phyloP scores from a whole-genome alignment of 768 basidiomycete species.

The Grammothele lineata region DNA sequence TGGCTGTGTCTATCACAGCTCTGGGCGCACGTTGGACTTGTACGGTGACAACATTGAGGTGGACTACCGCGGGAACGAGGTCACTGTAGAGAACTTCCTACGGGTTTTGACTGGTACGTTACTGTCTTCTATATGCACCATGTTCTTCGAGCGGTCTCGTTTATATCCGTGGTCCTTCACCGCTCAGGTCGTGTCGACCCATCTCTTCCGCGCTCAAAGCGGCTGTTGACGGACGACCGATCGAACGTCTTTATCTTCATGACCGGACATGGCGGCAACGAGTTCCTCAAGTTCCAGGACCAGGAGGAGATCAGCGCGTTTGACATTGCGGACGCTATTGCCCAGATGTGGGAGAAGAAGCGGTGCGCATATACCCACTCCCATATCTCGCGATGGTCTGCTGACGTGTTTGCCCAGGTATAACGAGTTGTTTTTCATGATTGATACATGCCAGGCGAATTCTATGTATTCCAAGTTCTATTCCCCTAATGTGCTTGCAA shows the following conservation, averaged over 20 bases:
- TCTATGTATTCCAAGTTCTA: conserved; percentile 93
- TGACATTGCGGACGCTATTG: conserved; percentile 96
- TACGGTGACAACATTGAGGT: conserved; percentile 98
- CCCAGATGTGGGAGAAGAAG: conserved; percentile 98
- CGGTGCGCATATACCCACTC: conserved; percentile 58
- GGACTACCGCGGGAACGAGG: conserved; percentile 97
- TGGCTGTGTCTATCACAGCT: conserved; percentile 88
- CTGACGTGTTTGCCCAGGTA: conserved; percentile 47
- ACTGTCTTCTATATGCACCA: not conserved
- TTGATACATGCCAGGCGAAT: conserved; percentile 97
- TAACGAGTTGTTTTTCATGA: conserved; percentile 97
- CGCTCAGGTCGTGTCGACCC: conserved; percentile 75
- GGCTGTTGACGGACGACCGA: conserved; percentile 82
- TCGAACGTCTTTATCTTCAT: conserved; percentile 97
- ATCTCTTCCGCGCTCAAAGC: conserved; percentile 87
- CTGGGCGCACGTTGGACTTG: conserved; percentile 75
- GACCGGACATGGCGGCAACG: conserved; percentile 98
- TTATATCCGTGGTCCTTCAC: too few species aligned
- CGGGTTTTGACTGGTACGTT: conserved; percentile 82
- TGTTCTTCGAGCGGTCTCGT: not conserved
- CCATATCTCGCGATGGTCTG: not conserved
- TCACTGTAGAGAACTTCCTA: conserved; percentile 95
- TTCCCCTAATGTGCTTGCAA: conserved; percentile 89
- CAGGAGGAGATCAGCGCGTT: conserved; percentile 97
- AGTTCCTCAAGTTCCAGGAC: conserved; percentile 99